Percentiles rank a stretch among this genome's conserved stretches.
Conservation (phyloP, 2,329 filamentous ascomycete genomes). For the Ramularia collo-cygni region DNA sequence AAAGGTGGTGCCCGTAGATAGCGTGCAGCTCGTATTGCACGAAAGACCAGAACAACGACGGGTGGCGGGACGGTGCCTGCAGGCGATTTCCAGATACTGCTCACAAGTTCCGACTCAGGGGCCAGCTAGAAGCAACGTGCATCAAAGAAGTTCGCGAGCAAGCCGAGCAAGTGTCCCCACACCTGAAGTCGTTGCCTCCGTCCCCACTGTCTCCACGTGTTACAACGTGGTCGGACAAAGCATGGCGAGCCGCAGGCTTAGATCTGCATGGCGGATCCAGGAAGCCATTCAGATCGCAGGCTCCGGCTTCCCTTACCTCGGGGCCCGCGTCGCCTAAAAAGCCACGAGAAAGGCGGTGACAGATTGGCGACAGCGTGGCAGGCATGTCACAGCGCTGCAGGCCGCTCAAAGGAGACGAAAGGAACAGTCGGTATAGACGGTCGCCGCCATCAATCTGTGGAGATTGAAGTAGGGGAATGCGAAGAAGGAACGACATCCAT, state of each 20-base stretch:
- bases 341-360: conserved; percentile 22
- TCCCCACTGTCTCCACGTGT: conserved; percentile 21
- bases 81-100: conserved; percentile 5
- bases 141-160: conserved; percentile 4
- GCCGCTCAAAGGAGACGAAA: too few species aligned
- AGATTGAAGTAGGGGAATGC: too few species aligned
- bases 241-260: conserved; percentile 12
- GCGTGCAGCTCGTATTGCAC: conserved; percentile 14
- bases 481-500: too few species aligned
- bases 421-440: too few species aligned
- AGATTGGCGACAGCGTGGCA: conserved; percentile 22
- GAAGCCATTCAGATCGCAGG: conserved; percentile 19
- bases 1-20: conserved; percentile 9
- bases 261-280: conserved; percentile 14
- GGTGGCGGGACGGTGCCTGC: conserved; percentile 1
- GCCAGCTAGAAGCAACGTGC: conserved; percentile 6
- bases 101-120: conserved; percentile 3
- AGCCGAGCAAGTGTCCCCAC: conserved; percentile 3
- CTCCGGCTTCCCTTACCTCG: conserved; percentile 14
- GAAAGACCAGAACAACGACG: background rate
- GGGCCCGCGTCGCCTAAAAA: conserved; percentile 9
- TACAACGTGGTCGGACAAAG: conserved; percentile 12
- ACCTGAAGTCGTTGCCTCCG: too few species aligned
- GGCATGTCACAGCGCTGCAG: conserved; percentile 5
- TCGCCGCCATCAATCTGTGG: too few species aligned